Evolutionary conservation across 805 yeast species (phyloP), one percentile per base, ranked within the genome.

Genomic region (Wickerhamomyces xylosicus): DNA sequence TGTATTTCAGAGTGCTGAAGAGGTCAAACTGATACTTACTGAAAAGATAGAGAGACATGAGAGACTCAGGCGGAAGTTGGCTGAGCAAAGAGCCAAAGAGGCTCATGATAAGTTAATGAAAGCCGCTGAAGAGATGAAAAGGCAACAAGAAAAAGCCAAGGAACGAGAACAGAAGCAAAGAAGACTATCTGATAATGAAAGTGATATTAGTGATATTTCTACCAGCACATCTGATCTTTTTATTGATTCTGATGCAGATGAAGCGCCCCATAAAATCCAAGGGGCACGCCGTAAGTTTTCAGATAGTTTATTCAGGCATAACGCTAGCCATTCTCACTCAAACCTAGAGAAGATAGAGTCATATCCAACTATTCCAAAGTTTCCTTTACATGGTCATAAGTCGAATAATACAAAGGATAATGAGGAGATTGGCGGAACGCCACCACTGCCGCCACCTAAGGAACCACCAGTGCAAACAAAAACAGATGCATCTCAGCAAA

Each of bases 31-130:
- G 1, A 46, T 47, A 3, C 45, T 66, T 3, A 53, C 60, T 52
- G 50, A 47, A 13, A 59, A 61, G 28, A 49, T 56, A n/a, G 62
- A 59, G 19, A 38, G 44, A 9, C 48, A 62, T 29, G 38, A 44
- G 13, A 17, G 36, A 19, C 53, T 58, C 34, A 38, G 40, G 18
- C 46, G 20, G 50, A 5, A 38, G 52, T n/a, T 54, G 45, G 31
- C 53, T 46, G 33, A 55, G 44, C 48, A 27, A 49, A 49, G 31
- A 54, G 47, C 31, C 55, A 57, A 44, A 18, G 38, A 46, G 47
- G 22, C 43, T 35, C 41, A 40, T 3, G 11, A 34, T 1, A 21
- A 57, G 33, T 38, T 47, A 31, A 31, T 33, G 49, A 50, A 37
- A 36, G 40, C 19, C 41, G 35, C 31, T 4, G 36, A 27, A 14